Conservation (phyloP, 495 filamentous ascomycete species). For the Gamarada debralockiae region DNA sequence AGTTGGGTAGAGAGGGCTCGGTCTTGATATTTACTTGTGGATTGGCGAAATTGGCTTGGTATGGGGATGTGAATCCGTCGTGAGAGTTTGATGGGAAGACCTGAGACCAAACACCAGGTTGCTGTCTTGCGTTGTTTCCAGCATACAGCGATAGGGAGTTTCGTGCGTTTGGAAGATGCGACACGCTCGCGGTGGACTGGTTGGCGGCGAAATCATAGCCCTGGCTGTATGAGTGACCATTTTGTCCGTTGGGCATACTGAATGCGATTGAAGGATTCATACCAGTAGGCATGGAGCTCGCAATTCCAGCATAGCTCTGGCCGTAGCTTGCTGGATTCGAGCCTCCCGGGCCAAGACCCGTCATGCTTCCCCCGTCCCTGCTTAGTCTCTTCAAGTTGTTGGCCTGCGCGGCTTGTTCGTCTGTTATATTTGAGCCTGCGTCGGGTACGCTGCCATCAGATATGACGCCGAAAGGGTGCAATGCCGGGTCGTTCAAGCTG, state of each 20-base stretch:
- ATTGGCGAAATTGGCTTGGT: constrained; percentile 49
- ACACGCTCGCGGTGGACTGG: constrained; percentile 13
- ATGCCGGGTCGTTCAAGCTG: constrained; percentile 30
- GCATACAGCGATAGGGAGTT: neutral
- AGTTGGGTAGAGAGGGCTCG: constrained; percentile 42
- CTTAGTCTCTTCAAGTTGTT: constrained; percentile 55
- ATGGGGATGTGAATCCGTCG: constrained; percentile 55
- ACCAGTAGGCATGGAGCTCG: constrained; percentile 48
- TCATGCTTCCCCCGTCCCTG: constrained; percentile 51
- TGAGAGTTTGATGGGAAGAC: constrained; percentile 69
- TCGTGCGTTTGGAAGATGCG: neutral
- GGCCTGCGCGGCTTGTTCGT: constrained; percentile 40
- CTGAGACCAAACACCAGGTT: constrained; percentile 61
- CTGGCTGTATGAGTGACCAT: constrained; percentile 26
- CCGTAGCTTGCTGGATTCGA: constrained; percentile 37
- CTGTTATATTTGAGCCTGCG: constrained; percentile 19
- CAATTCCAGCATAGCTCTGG: constrained; percentile 47
- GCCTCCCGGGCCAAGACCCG: constrained; percentile 36
- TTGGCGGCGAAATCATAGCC: constrained; percentile 24
- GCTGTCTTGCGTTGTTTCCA: constrained; percentile 17
- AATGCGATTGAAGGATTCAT: constrained; percentile 56
- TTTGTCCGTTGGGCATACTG: constrained; percentile 47
- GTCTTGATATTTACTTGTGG: constrained; percentile 49
- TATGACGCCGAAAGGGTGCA: constrained; percentile 21
- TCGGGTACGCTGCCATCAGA: constrained; percentile 20